Conservation (phyloP, 2,329 filamentous ascomycete genomes). For the Penicillium sp. region DNA sequence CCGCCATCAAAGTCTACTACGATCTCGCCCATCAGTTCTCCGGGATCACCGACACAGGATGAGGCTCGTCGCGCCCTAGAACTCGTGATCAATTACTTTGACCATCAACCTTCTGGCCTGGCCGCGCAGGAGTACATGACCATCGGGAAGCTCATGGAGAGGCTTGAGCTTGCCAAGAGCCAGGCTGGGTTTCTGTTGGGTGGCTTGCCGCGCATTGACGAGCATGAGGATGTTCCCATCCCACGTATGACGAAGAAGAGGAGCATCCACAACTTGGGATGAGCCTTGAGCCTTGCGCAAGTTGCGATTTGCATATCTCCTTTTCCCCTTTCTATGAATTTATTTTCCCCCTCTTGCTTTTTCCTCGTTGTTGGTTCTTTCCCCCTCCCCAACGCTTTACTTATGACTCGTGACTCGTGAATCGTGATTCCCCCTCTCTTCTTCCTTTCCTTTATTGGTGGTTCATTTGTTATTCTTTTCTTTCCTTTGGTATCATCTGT, state of each 20-base stretch:
- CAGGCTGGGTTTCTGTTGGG: conserved; percentile 34
- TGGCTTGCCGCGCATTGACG: conserved; percentile 38
- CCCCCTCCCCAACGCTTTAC: not conserved
- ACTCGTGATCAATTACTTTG: conserved; percentile 71
- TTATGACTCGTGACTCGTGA: conserved; percentile 6
- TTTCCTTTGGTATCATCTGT: not conserved
- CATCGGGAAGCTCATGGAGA: conserved; percentile 75
- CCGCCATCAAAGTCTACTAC: conserved; percentile 35
- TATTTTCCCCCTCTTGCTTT: not conserved
- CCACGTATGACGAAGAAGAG: conserved; percentile 38
- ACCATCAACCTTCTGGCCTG: conserved; percentile 59
- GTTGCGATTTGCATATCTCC: not conserved
- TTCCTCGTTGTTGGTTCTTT: not conserved
- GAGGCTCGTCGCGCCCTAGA: conserved; percentile 75
- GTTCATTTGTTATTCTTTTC: not conserved
- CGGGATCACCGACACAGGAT: conserved; percentile 67
- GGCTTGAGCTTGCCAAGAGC: conserved; percentile 61
- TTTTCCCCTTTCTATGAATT: not conserved
- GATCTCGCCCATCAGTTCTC: conserved; percentile 47
- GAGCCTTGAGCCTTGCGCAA: not conserved
- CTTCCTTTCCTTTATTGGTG: conserved; percentile 3
- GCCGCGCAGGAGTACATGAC: conserved; percentile 71
- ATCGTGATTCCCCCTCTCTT: not conserved
- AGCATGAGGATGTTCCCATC: conserved; percentile 33
- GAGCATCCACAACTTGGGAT: conserved; percentile 39